Conservation (phyloP, 345 rosid genomes). For the Syzygium grande region DNA sequence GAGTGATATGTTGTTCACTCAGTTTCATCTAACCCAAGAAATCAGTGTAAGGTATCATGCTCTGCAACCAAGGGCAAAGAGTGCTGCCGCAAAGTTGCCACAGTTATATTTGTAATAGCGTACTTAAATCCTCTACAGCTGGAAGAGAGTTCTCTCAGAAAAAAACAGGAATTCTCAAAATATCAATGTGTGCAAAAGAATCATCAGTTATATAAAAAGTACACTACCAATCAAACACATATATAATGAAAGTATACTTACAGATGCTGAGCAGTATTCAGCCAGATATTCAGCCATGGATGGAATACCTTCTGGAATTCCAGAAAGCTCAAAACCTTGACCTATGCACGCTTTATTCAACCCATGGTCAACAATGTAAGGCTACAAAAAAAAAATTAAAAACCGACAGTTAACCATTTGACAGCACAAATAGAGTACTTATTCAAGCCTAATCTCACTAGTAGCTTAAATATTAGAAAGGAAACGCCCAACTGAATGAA, state of each 20-base stretch:
- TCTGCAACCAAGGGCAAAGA: not conserved
- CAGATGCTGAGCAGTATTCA: constrained; percentile 73
- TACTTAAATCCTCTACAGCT: not conserved
- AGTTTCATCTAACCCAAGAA: not conserved
- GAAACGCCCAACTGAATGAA: not conserved
- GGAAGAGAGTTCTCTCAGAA: not conserved
- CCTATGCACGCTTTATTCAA: constrained; percentile 16
- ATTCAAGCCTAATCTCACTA: not conserved
- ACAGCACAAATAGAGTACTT: not conserved
- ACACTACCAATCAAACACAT: not conserved
- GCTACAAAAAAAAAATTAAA: constrained; percentile 30
- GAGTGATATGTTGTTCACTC: not conserved
- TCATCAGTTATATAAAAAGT: not conserved
- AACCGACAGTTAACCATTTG: not conserved
- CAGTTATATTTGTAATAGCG: not conserved
- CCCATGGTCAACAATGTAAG: constrained; percentile 34
- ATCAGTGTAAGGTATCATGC: not conserved
- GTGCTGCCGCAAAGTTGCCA: not conserved
- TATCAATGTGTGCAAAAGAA: not conserved
- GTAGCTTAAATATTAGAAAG: not conserved
- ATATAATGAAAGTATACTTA: constrained; percentile 20
- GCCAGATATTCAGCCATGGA: constrained; percentile 73
- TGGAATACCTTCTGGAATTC: constrained; percentile 83
- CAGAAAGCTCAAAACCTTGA: constrained; percentile 53
- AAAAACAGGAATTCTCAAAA: not conserved